Evolutionary conservation across 179 eudicot species (phyloP), one percentile per base, ranked within the genome.

Genomic region (Beta corolliflora): DNA sequence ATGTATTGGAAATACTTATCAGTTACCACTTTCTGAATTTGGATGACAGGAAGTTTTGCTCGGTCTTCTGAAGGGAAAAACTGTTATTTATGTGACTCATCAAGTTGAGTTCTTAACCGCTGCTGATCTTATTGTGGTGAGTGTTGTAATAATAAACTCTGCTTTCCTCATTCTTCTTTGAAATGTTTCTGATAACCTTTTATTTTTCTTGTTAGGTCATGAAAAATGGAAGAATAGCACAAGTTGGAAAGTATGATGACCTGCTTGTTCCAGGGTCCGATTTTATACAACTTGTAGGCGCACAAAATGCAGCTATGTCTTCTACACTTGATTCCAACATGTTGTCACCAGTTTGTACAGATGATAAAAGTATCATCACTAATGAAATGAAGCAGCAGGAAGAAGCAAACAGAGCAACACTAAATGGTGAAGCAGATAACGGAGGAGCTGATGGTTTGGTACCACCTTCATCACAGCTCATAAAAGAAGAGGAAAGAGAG

Each of bases 401-500:
- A 1, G 41, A 36, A 36, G 41, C 41, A 36, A 36, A 36, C 41
- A 36, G 41, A 36, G 41, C 41, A 36, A 36, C 41, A 36, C 41
- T 0, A 36, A 44, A 56, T 55, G 75, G 56, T 41, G 56, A 69
- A 70, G 76, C 29, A 78, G 55, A 61, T 19, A 31, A 61, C 7
- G 10, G 23, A 21, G 67, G 61, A 19, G 7, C 23, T 46, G 55
- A 29, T 45, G 53, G 36, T 48, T 71, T 10, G 11, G 21, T 36
- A 36, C 41, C 56, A 48, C 77, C 60, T 21, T n/a, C 23, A 48
- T 60, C 72, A 60, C 85, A 82, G 21, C 81, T 82, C 18, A 58
- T 82, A 45, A 72, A 77, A 77, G 80, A 82, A 52, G 81, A 82
- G 77, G 81, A 71, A 12, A 72, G 81, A 64, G 78, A 82, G 81